These are phyloP conservation scores for Fusarium sp. DNA, from an alignment of 2,329 filamentous ascomycete genomes.

Conservation along the genomic window DNA sequence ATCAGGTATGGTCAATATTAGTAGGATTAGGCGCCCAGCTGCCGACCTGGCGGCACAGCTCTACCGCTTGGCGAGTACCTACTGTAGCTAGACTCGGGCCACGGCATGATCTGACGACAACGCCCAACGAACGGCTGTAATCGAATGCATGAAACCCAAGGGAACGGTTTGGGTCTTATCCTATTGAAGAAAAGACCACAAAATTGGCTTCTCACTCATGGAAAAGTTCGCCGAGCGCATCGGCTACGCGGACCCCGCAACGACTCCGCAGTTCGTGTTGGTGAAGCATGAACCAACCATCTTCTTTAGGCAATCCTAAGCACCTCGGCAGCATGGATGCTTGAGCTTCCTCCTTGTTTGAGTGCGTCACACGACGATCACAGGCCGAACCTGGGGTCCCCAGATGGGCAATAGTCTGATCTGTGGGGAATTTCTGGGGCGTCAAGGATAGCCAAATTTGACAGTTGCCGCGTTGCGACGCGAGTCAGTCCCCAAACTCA, in stretches of 20 bases:
- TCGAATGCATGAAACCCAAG: too few species aligned
- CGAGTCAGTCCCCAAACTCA: not conserved
- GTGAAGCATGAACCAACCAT: not conserved
- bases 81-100: not conserved
- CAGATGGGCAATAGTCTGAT: not conserved
- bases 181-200: too few species aligned
- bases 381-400: conserved; percentile 8
- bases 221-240: not conserved
- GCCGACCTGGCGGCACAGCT: not conserved
- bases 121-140: not conserved
- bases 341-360: not conserved
- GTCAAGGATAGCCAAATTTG: not conserved
- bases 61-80: not conserved
- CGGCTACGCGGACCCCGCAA: not conserved
- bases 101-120: not conserved
- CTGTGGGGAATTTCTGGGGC: not conserved
- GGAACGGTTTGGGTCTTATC: too few species aligned
- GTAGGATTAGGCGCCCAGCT: not conserved
- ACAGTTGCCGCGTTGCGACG: not conserved
- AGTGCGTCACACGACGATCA: conserved; percentile 5
- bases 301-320: conserved; percentile 4
- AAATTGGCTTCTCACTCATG: not conserved
- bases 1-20: not conserved
- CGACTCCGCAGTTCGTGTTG: conserved; percentile 3
- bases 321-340: not conserved